Evolutionary conservation across 2,329 filamentous ascomycete species (phyloP).

Genomic region (Coniochaeta prunicola): DNA sequence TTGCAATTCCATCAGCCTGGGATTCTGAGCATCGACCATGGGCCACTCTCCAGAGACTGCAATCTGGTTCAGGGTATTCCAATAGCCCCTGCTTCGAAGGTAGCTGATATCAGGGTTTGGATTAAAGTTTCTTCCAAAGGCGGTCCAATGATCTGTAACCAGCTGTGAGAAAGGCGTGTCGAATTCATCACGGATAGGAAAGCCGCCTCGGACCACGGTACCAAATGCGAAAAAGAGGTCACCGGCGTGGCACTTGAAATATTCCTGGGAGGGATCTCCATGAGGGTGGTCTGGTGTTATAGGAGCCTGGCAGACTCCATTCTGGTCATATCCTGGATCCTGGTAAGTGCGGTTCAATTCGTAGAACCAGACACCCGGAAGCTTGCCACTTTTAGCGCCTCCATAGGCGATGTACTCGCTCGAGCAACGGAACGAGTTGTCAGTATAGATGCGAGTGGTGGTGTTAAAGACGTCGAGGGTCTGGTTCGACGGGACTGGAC

Average conservation of each 20-base stretch:
- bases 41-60: constrained; percentile 15
- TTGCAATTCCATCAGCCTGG: constrained; percentile 10
- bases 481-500: neutral
- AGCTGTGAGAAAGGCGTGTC: constrained; percentile 22
- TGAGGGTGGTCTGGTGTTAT: constrained; percentile 16
- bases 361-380: constrained; percentile 22
- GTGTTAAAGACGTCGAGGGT: constrained; percentile 18
- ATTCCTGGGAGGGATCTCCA: constrained; percentile 22
- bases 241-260: constrained; percentile 29
- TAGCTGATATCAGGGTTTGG: constrained; percentile 17
- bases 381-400: constrained; percentile 17
- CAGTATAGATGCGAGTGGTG: constrained; percentile 19
- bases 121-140: constrained; percentile 18
- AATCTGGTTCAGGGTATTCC: constrained; percentile 14
- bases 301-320: constrained; percentile 15
- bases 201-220: constrained; percentile 17
- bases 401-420: constrained; percentile 21
- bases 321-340: constrained; percentile 12
- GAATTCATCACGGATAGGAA: constrained; percentile 21
- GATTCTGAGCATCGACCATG: constrained; percentile 1
- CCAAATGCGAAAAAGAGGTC: constrained; percentile 25
- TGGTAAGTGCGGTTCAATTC: constrained; percentile 28
- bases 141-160: constrained; percentile 20
- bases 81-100: constrained; percentile 17
- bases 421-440: constrained; percentile 21